Percentiles rank a stretch among this genome's conserved stretches.
These are phyloP conservation scores for Blastobotrys parvus DNA, from an alignment of 805 yeast species.

Conservation along the genomic window DNA sequence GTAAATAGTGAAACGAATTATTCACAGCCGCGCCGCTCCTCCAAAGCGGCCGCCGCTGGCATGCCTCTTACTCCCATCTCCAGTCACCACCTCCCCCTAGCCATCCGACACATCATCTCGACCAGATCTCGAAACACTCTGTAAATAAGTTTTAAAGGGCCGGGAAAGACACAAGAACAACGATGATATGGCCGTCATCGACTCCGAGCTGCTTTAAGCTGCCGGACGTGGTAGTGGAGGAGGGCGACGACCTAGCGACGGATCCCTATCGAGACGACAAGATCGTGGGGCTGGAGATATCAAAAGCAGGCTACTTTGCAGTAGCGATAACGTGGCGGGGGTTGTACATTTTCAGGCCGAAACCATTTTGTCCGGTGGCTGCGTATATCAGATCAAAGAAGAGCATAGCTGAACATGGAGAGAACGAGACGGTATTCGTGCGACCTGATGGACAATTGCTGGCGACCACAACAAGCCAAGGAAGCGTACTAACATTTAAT, in stretches of 20 bases:
- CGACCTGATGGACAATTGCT: conserved; percentile 38
- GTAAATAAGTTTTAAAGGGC: no score
- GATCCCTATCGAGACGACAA: conserved; percentile 22
- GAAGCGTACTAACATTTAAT: conserved; percentile 16
- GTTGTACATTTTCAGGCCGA: conserved; percentile 33
- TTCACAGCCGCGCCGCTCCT: no score
- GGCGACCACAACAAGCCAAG: conserved; percentile 20
- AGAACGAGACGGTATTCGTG: conserved; percentile 33
- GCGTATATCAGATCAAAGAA: conserved; percentile 37
- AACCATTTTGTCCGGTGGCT: conserved; percentile 40
- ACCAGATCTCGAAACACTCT: no score
- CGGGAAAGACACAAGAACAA: no score
- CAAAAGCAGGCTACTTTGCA: conserved; percentile 26
- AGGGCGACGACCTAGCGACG: conserved; percentile 4
- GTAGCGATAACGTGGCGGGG: conserved; percentile 32
- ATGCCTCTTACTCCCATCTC: no score
- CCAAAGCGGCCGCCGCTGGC: no score
- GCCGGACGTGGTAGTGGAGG: conserved; percentile 14
- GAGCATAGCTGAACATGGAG: conserved; percentile 41
- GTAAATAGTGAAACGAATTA: no score
- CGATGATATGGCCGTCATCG: conserved; percentile 29
- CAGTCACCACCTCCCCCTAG: no score
- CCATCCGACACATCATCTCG: no score
- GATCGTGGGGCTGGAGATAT: conserved; percentile 28
- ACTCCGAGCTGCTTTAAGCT: conserved; percentile 23